phyloP scores from a whole-genome alignment of 2,329 filamentous ascomycete species.

The Trichoderma koningii region DNA sequence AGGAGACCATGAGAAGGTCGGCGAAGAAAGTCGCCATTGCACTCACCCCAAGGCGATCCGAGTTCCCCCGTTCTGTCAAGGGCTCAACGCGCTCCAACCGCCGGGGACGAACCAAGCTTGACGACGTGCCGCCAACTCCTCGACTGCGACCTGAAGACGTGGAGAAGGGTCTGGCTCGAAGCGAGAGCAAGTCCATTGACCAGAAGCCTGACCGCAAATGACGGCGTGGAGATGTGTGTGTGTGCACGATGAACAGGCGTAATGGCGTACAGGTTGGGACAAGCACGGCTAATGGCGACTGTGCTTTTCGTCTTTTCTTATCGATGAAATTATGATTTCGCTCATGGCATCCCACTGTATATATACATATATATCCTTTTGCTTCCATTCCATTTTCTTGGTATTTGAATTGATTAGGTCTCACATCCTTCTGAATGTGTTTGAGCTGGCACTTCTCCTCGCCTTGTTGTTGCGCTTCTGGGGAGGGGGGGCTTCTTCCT shows the following conservation, averaged over 20 bases:
- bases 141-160: conserved; percentile 56
- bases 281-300: conserved; percentile 13
- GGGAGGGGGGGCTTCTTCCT: conserved; percentile 37
- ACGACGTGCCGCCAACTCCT: conserved; percentile 63
- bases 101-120: conserved; percentile 49
- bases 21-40: conserved; percentile 62
- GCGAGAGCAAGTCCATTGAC: conserved; percentile 42
- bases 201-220: conserved; percentile 26
- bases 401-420: conserved; percentile 32
- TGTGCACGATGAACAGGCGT: background rate
- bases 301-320: background rate
- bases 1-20: conserved; percentile 70
- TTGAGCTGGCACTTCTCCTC: conserved; percentile 73
- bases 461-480: conserved; percentile 42
- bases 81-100: conserved; percentile 38
- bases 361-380: conserved; percentile 25
- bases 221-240: background rate
- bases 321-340: conserved; percentile 25
- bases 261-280: background rate
- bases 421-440: conserved; percentile 70
- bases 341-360: conserved; percentile 27
- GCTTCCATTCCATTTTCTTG: conserved; percentile 6
- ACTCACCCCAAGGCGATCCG: conserved; percentile 62
- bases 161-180: conserved; percentile 56
- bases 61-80: conserved; percentile 62